Base-by-base conservation (phyloP, 2,329 filamentous ascomycete genomes). In the Allantophomopsis lycopodina region DNA sequence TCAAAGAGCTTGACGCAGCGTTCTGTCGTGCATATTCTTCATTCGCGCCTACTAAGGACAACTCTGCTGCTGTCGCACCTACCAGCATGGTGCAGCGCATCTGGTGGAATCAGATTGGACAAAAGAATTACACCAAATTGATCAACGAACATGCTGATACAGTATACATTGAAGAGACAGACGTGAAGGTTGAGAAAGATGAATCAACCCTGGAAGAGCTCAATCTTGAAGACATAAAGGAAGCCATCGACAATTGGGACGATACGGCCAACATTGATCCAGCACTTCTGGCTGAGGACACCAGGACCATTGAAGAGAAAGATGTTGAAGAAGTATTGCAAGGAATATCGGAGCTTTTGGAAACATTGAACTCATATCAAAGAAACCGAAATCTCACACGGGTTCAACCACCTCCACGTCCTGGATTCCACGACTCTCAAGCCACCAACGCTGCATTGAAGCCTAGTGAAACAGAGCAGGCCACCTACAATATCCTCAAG, bases 21-120 rank as follows among this genome's bases (percentile, higher is more conserved):
- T 89, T 88, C 53, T 71, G 81, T 21, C 76, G 79, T 40, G 83
- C 79, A 1, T 89, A 87, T 56, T 86, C 81, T 1, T 83, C 79
- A 51, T 89, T 88, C 55, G 83, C 83, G 5, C 83, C 83, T 0
- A 76, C 72, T 38, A 79, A 74, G 49, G 83, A 89, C 55, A 78
- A 88, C 52, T 71, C 80, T 3, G 73, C 70, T 11, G 79, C 83
- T 5, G 66, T 87, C 42, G 65, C 86, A 3, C 74, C 83, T 0
- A 75, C 78, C 2, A 73, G 74, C 28, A 68, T 76, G 37, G 73
- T 83, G 43, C 75, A 76, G 39, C 73, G 74, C 41, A 50, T 88
- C 37, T 88, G 83, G 81, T 89, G 83, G 81, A 76, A 85, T 53
- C 75, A 74, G 44, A 63, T 72, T 38, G 83, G 83, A 20, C 71